Percentiles rank a stretch among this genome's conserved stretches.
Evolutionary conservation across 2,329 filamentous ascomycete genomes (phyloP).

Genomic region (Sordariomycetes sp.): DNA sequence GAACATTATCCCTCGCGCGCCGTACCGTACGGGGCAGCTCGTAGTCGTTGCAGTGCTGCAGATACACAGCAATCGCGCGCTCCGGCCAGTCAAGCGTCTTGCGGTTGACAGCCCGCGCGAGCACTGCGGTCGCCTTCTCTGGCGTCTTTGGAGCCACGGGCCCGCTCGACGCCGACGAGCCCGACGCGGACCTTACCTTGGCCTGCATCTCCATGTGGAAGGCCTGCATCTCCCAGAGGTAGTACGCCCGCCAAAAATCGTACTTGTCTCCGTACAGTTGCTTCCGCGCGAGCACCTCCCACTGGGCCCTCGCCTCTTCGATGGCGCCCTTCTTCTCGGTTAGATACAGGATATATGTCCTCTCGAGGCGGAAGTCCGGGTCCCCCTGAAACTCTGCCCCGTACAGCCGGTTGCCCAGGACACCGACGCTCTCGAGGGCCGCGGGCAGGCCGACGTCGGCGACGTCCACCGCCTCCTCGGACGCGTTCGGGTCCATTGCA

Average conservation of each 20-base stretch:
- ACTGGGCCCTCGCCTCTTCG: conserved; percentile 64
- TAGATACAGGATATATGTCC: conserved; percentile 83
- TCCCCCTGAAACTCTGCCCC: conserved; percentile 71
- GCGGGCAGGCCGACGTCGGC: conserved; percentile 81
- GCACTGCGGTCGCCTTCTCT: conserved; percentile 58
- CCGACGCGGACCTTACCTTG: conserved; percentile 30
- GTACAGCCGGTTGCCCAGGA: conserved; percentile 64
- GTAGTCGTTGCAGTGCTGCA: conserved; percentile 79
- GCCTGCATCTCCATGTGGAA: conserved; percentile 31
- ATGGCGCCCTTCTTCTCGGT: conserved; percentile 71
- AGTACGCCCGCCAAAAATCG: conserved; percentile 90
- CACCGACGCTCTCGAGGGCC: conserved; percentile 72
- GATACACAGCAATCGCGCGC: conserved; percentile 58
- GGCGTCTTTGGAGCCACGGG: conserved; percentile 26
- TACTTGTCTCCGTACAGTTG: conserved; percentile 61
- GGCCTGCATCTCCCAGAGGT: conserved; percentile 76
- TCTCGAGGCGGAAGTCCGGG: conserved; percentile 75
- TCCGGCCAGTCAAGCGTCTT: conserved; percentile 64
- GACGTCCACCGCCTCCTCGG: conserved; percentile 74
- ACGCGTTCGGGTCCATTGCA: conserved; percentile 60
- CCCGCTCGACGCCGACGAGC: neutral
- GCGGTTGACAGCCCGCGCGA: conserved; percentile 55
- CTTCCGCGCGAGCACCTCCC: conserved; percentile 55
- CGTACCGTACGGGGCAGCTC: conserved; percentile 68
- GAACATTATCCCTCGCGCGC: conserved; percentile 57